Conservation (phyloP, 1,139 yeast genomes). For the Meyerozyma sp. region DNA sequence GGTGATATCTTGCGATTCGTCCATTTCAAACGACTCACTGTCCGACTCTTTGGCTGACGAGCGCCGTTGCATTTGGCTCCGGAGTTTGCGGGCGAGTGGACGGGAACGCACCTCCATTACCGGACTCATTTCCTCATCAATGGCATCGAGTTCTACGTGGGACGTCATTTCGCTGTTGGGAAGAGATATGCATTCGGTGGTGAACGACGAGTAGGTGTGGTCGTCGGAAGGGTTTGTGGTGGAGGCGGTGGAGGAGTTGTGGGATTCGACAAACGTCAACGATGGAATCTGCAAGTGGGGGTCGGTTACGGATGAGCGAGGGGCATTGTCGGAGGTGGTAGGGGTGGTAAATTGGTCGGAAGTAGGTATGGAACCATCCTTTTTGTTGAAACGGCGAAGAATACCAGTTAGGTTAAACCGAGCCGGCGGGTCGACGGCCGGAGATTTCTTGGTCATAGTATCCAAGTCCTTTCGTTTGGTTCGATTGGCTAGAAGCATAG, state of each 20-base stretch:
- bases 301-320: too few species aligned
- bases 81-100: neutral
- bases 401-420: neutral
- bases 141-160: conserved; percentile 10
- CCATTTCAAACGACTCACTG: neutral
- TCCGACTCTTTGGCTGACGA: neutral
- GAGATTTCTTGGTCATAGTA: neutral
- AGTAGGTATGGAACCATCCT: neutral
- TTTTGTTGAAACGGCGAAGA: conserved; percentile 1
- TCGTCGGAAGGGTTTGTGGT: neutral
- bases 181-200: conserved; percentile 35
- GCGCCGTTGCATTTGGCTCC: neutral
- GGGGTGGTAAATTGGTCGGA: too few species aligned
- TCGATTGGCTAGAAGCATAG: conserved; percentile 1
- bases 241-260: neutral
- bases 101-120: neutral
- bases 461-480: conserved; percentile 1
- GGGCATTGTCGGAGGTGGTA: too few species aligned
- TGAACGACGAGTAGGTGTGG: conserved; percentile 24
- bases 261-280: neutral
- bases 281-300: too few species aligned
- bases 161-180: conserved; percentile 40
- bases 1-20: conserved; percentile 1
- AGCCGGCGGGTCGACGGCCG: neutral
- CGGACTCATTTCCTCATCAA: neutral